Evolutionary conservation across 768 basidiomycete species (phyloP).

Genomic region (Suillus placidus): DNA sequence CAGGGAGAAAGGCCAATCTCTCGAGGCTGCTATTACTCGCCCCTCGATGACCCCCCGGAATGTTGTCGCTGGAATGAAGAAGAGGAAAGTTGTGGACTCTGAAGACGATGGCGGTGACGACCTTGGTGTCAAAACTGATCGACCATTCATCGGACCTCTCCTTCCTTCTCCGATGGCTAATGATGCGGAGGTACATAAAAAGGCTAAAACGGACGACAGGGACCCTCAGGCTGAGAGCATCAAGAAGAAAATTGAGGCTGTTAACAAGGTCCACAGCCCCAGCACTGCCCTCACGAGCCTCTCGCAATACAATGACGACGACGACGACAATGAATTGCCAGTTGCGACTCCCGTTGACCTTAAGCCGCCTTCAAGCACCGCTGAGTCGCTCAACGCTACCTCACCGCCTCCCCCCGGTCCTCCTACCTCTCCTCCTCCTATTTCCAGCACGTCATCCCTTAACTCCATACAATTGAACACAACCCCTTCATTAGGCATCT

Average conservation of each 20-base stretch:
- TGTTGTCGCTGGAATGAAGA: slow-evolving; percentile 52
- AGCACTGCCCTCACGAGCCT: slow-evolving; percentile 42
- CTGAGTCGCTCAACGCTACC: slow-evolving; percentile 30
- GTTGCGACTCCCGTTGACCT: slow-evolving; percentile 19
- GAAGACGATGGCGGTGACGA: slow-evolving; percentile 51
- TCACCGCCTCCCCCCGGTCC: slow-evolving; percentile 38
- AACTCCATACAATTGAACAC: slow-evolving; percentile 24
- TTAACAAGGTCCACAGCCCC: slow-evolving; percentile 26
- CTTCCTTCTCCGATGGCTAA: slow-evolving; percentile 51
- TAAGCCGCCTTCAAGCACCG: slow-evolving; percentile 21
- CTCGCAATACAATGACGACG: slow-evolving; percentile 43
- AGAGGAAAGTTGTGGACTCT: slow-evolving; percentile 54
- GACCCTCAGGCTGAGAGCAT: slow-evolving; percentile 59
- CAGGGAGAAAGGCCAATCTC: slow-evolving; percentile 72
- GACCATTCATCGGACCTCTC: slow-evolving; percentile 66
- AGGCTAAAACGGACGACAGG: slow-evolving; percentile 25
- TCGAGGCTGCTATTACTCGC: slow-evolving; percentile 59
- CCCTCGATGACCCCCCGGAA: slow-evolving; percentile 36
- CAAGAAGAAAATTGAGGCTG: slow-evolving; percentile 56
- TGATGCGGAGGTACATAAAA: slow-evolving; percentile 17
- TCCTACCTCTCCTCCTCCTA: slow-evolving; percentile 32
- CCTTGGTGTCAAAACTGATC: slow-evolving; percentile 49
- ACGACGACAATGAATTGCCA: slow-evolving; percentile 32
- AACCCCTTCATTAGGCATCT: slow-evolving; percentile 29
- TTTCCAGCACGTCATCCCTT: slow-evolving; percentile 25